Base-by-base conservation (phyloP, 257 asterid genomes). In the Anisodus acutangulus region DNA sequence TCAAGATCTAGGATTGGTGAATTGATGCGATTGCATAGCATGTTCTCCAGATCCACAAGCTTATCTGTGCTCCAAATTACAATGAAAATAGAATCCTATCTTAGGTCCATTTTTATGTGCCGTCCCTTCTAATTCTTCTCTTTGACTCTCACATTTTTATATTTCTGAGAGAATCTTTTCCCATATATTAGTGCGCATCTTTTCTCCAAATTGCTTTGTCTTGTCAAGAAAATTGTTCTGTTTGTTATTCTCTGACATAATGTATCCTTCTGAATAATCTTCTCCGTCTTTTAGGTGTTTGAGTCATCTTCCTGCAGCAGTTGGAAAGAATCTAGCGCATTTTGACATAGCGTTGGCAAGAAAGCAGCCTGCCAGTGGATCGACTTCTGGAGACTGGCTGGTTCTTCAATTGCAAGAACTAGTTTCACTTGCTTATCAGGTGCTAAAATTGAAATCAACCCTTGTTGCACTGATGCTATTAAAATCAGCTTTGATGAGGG, bases 371-470 rank as follows among this genome's bases (percentile, higher is more conserved):
- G 79, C 91, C 78, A 86, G 88, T 80, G 93, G 90, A 82, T 83
- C 84, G 17, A 82, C 86, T 69, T 89, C 89, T 83, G 93, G 92
- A 79, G 97, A 97, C 89, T 92, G 97, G 97, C 94, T 95, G 87
- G 97, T 97, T 86, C 92, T 97, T 89, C 95, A 97, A 85, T 87
- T 97, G 88, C 98, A 93, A 90, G 98, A 97, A 86, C 95, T 95
- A 86, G 89, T 97, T 87, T 95, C 97, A 85, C 98, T 97, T 90
- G 99, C 98, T 83, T 97, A 97, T 90, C 99, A 97, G 99, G 99
- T 97, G 88, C 88, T 80, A 82, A 78, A 82, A 72, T 85, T 86
- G 72, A 78, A 15, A 70, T 82, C 86, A 19, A 85, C 62, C 63
- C 35, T 74, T 85, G 54, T 79, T 83, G 64, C 64, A 53, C 64